Evolutionary conservation across 306 rosid genomes (phyloP), one percentile per base, ranked within the genome.

Genomic region (Corylus avellana): DNA sequence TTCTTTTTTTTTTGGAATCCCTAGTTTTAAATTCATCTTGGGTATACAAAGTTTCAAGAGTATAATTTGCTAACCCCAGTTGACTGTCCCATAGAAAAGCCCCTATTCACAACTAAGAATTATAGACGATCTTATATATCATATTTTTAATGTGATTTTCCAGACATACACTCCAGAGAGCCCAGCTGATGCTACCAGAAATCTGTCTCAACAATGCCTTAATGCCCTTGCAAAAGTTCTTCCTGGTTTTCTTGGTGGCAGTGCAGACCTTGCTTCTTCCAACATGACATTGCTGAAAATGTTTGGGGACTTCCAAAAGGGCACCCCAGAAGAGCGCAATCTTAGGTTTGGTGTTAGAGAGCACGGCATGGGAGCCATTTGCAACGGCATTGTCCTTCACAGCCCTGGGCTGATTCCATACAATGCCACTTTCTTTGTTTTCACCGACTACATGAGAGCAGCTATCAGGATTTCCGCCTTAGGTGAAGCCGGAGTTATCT

Each of bases 251-350:
- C 81, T 96, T n/a, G 99, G 99, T 44, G 99, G 99, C n/a, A 96
- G 99, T 91, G 99, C 99, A 1, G 99, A 96, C 68, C 94, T 96
- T 74, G 99, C 99, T 42, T 96, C 99, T 71, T 96, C 99, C 58
- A 96, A 96, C 92, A 96, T 96, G 99, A 96, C 97, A 82, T 86
- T 96, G 72, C 84, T 96, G 84, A 96, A 96, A 88, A 79, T 54
- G 81, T 96, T 72, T 72, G 99, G 98, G 57, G 76, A 96, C 83
- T 96, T 96, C 86, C 99, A 96, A 77, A 91, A 91, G 85, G 83
- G 78, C 69, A 87, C 98, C 57, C 99, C 99, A 11, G 94, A 82
- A 73, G 99, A 93, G 76, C 98, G 99, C 71, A 96, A 96, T 29
- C 80, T 96, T 58, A 89, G 99, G 81, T 96, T 96, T 18, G 99